These are phyloP conservation scores for Papiliotrema nemorosa DNA, from an alignment of 1,284 basidiomycete species.

Conservation along the genomic window DNA sequence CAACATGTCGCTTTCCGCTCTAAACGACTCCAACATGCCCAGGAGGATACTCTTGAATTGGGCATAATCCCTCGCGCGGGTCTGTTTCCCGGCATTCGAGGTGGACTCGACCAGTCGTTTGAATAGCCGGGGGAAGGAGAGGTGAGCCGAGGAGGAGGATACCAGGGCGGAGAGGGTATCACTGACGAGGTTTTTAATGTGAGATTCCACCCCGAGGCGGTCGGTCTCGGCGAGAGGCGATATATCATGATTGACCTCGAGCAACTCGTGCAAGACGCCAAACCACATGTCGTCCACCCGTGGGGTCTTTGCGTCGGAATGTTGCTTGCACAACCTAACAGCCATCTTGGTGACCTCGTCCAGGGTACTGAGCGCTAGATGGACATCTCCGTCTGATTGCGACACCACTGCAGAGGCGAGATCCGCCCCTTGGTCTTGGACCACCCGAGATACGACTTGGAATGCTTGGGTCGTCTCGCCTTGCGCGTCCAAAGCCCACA, in stretches of 20 bases:
- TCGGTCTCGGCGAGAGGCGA: neutral
- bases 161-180: slow-evolving; percentile 80
- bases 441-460: slow-evolving; percentile 61
- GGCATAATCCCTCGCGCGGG: slow-evolving; percentile 57
- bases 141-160: slow-evolving; percentile 70
- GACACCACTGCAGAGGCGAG: slow-evolving; percentile 54
- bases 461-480: slow-evolving; percentile 67
- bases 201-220: slow-evolving; percentile 25
- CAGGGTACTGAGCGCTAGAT: slow-evolving; percentile 50
- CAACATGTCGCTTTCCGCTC: slow-evolving; percentile 86
- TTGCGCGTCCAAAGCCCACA: slow-evolving; percentile 73
- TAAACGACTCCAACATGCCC: slow-evolving; percentile 92
- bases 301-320: slow-evolving; percentile 51
- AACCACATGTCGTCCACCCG: slow-evolving; percentile 80
- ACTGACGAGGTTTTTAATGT: slow-evolving; percentile 72
- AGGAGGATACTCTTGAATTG: slow-evolving; percentile 88
- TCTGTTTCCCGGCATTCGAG: slow-evolving; percentile 31
- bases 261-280: slow-evolving; percentile 72
- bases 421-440: slow-evolving; percentile 57
- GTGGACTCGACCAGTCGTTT: slow-evolving; percentile 71
- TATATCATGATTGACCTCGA: slow-evolving; percentile 65
- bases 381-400: slow-evolving; percentile 37
- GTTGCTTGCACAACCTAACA: slow-evolving; percentile 64
- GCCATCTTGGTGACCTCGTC: slow-evolving; percentile 59
- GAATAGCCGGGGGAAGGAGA: slow-evolving; percentile 89